Evolutionary conservation across 129 eudicot species (phyloP), one percentile per base, ranked within the genome.

Genomic region (Centrapalus pauciflorus): DNA sequence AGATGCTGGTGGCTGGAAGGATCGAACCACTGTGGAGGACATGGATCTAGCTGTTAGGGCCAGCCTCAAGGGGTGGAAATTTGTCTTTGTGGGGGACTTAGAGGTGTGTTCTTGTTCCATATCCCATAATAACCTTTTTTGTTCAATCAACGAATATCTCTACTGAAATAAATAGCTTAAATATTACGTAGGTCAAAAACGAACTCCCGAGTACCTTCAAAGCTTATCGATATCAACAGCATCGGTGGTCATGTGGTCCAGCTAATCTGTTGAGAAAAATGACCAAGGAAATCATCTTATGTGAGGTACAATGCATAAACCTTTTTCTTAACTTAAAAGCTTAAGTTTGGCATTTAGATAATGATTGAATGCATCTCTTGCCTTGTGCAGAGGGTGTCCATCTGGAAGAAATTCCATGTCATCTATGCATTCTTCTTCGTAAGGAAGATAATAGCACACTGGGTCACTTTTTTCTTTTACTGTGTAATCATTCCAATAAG

Each of bases 241-340:
- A 89, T 69, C 88, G 96, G n/a, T 89, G 96, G 96, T 89, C 96
- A 43, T 89, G 96, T 55, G 96, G 96, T 25, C 96, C 95, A 1
- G 96, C 96, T 21, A 89, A 89, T 75, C 84, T 89, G 26, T 86
- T 89, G 64, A 78, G 81, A 43, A 89, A 89, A 73, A 86, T 89
- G 96, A 64, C 85, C 55, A 76, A 71, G 63, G 96, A 89, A 75
- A 89, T 89, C 30, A 66, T 84, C 69, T 60, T 32, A n/a, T 74
- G 85, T 38, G 87, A 89, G 90, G 96, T 89, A 67, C 50, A 52
- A 64, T 16, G 32, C 49, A 20, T 41, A 2, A 41, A 65, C 51
- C 50, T 24, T 61, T 24, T 30, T 16, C 7, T 75, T 43, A 34
- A 48, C 41, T 17, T 16, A n/a, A 19, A 11, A 32, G 11, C 19